Evolutionary conservation across 2,329 filamentous ascomycete genomes (phyloP), one percentile per base, ranked within the genome.

Genomic region (Peltaster fructicola): DNA sequence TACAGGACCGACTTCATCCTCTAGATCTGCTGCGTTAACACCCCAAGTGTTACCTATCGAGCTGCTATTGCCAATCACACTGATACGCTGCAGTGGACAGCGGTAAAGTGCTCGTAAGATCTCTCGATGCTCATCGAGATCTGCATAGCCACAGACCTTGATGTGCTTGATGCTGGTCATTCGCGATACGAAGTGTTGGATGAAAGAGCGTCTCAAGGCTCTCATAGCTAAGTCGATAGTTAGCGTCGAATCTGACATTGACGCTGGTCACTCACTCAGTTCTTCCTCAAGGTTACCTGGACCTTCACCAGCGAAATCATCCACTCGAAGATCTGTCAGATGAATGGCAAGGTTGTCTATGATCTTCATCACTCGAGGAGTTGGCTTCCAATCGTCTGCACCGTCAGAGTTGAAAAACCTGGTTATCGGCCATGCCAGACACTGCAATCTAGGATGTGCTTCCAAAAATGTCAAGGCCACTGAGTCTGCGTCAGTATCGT

Each of bases 31-130:
- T 2, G 51, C 55, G 10, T 45, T 33, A 0, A 25, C 23, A 3
- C 54, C 55, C 56, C 56, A 59, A 1, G 50, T 54, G 25, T 61
- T 60, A 5, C 56, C 57, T 3, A 53, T 33, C 0, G 55, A 52
- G 16, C 47, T 53, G 7, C 44, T 47, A 3, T 53, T 45, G 5
- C 56, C 56, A 12, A 60, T 59, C 33, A 59, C 43, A 11, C 59
- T 54, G 8, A 59, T 37, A 31, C 58, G 59, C 30, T 52, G 41
- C 4, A 61, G 28, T 0, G 51, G 48, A 22, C 51, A 59, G 19
- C 32, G 38, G 29, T 51, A 47, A 7, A 59, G 27, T 3, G 57
- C 55, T 6, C 54, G 48, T 3, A 59, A 26, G 8, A 51, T 44
- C 29, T 61, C 57, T 14, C 56, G 47, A 26, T 56, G 53, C 32